Conservation (phyloP, 257 asterid genomes). For the Agastache rugosa region DNA sequence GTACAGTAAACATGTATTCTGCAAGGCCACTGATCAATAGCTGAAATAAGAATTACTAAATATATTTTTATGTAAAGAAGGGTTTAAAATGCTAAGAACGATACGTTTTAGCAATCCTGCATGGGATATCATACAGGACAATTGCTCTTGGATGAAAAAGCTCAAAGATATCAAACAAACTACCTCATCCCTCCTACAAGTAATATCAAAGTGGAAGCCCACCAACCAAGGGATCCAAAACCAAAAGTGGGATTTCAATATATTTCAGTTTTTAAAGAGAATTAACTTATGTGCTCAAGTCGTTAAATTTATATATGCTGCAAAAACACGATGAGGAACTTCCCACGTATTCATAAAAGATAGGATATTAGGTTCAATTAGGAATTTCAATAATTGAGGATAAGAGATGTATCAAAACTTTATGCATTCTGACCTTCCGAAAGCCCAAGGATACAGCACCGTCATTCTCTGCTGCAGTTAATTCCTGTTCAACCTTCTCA, state of each 20-base stretch:
- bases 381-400: constrained; percentile 20
- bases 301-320: constrained; percentile 9
- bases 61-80: background rate
- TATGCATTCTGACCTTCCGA: constrained; percentile 65
- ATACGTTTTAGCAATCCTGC: background rate
- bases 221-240: background rate
- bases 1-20: too few species aligned
- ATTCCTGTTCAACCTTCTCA: constrained; percentile 96
- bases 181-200: background rate
- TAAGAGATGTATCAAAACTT: constrained; percentile 15
- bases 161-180: background rate
- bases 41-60: too few species aligned
- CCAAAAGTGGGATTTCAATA: background rate
- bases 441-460: constrained; percentile 89
- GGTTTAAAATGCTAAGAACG: background rate
- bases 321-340: background rate
- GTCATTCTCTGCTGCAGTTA: constrained; percentile 81
- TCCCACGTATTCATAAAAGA: constrained; percentile 9
- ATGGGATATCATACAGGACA: background rate
- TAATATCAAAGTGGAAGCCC: constrained; percentile 5
- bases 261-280: background rate
- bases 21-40: too few species aligned
- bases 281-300: background rate
- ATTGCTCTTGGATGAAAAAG: background rate
- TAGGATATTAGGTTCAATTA: background rate